Conservation (phyloP, 352 stramenopile species). For the Aphanomyces euteiches region DNA sequence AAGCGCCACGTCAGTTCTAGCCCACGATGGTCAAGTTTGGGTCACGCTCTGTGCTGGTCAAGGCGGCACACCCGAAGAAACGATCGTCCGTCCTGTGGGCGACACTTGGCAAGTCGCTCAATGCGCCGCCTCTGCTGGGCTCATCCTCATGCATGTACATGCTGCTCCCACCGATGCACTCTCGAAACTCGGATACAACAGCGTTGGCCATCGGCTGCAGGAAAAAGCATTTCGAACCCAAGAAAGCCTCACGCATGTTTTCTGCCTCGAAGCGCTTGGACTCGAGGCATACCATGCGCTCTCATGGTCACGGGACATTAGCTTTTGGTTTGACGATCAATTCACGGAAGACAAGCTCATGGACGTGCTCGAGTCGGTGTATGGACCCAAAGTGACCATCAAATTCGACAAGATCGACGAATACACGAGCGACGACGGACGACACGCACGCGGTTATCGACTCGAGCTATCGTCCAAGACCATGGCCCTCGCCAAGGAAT, state of each 20-base stretch:
- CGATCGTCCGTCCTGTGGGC: slow-evolving; percentile 49
- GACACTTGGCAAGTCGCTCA: slow-evolving; percentile 81
- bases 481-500: slow-evolving; percentile 28
- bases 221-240: slow-evolving; percentile 71
- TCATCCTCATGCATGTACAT: slow-evolving; percentile 63
- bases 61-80: slow-evolving; percentile 68
- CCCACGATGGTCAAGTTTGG: slow-evolving; percentile 62
- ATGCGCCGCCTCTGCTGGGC: slow-evolving; percentile 48
- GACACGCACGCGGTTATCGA: slow-evolving; percentile 60
- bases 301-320: slow-evolving; percentile 61
- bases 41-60: slow-evolving; percentile 78
- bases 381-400: slow-evolving; percentile 43
- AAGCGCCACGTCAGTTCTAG: slow-evolving; percentile 53
- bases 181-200: slow-evolving; percentile 65
- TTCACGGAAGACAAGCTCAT: slow-evolving; percentile 52
- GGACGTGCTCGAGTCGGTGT: slow-evolving; percentile 44
- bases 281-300: slow-evolving; percentile 51
- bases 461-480: slow-evolving; percentile 33
- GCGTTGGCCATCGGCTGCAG: slow-evolving; percentile 70
- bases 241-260: slow-evolving; percentile 67
- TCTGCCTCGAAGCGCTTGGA: slow-evolving; percentile 47
- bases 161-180: slow-evolving; percentile 58
- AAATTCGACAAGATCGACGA: slow-evolving; percentile 47
- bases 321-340: slow-evolving; percentile 68
- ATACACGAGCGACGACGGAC: slow-evolving; percentile 50